Percentiles rank a stretch among this genome's conserved stretches.
Evolutionary conservation across 805 yeast genomes (phyloP).

Genomic region (Candida morakotiae): DNA sequence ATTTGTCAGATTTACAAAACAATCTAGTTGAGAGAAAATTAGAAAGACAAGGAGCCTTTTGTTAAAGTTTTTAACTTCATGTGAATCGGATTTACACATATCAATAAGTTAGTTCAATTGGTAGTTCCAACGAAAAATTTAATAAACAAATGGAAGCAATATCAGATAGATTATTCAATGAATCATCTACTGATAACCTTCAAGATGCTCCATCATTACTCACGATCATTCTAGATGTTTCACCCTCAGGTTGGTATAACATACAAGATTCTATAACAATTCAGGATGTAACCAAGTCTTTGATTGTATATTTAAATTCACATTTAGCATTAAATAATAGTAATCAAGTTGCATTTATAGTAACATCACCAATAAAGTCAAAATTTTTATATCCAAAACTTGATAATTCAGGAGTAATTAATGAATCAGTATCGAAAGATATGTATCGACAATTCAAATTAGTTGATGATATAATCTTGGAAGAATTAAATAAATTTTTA

Average conservation of each 20-base stretch:
- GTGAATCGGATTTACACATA: too few species aligned
- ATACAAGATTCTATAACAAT: slow-evolving; percentile 46
- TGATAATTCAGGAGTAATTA: slow-evolving; percentile 14
- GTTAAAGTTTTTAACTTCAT: too few species aligned
- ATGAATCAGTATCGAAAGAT: slow-evolving; percentile 42
- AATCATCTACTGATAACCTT: slow-evolving; percentile 21
- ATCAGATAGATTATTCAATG: slow-evolving; percentile 53
- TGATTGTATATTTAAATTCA: slow-evolving; percentile 78
- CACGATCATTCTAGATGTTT: slow-evolving; percentile 72
- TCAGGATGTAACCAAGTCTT: slow-evolving; percentile 56
- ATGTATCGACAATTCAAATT: slow-evolving; percentile 84
- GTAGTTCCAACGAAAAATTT: background rate
- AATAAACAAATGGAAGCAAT: slow-evolving; percentile 55
- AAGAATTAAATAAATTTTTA: slow-evolving; percentile 42
- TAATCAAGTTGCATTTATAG: slow-evolving; percentile 78
- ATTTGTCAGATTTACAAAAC: too few species aligned
- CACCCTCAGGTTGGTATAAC: slow-evolving; percentile 64
- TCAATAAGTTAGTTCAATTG: too few species aligned
- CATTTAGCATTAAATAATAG: slow-evolving; percentile 83
- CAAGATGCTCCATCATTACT: slow-evolving; percentile 66
- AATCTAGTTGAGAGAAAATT: too few species aligned
- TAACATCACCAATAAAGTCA: slow-evolving; percentile 70
- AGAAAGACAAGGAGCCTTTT: too few species aligned
- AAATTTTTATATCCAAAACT: slow-evolving; percentile 64
- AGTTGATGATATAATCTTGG: slow-evolving; percentile 70